A percentile compares a stretch with the other conserved stretches of the same genome.
Conservation (phyloP, 1,139 yeast species). For the Wickerhamomyces sp. region DNA sequence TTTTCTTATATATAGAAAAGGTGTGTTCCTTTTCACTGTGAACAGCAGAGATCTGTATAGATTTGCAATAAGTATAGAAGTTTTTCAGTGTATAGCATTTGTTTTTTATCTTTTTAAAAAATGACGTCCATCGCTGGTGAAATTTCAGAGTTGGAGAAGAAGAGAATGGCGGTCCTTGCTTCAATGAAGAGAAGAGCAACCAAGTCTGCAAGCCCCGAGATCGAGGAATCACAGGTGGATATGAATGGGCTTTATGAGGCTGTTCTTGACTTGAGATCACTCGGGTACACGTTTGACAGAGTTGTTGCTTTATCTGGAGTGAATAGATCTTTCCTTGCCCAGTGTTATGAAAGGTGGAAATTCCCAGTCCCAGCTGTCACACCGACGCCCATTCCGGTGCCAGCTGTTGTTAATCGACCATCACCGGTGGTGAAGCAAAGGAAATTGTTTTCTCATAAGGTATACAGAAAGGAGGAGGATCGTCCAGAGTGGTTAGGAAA, state of each 20-base stretch:
- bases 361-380: conserved; percentile 11
- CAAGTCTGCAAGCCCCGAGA: too few relatives aligned
- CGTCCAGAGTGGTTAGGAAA: conserved; percentile 22
- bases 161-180: conserved; percentile 20
- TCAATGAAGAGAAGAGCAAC: conserved; percentile 15
- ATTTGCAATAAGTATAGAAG: too few relatives aligned
- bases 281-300: conserved; percentile 20
- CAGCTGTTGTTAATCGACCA: not conserved
- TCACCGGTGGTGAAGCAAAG: not conserved
- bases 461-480: conserved; percentile 9
- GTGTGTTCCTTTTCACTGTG: too few relatives aligned
- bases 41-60: too few relatives aligned
- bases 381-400: not conserved
- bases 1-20: too few relatives aligned
- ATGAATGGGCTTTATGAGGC: conserved; percentile 11
- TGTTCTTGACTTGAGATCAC: conserved; percentile 18
- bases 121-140: not conserved
- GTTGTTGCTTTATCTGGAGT: conserved; percentile 15
- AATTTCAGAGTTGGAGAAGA: conserved; percentile 15
- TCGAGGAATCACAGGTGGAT: not conserved
- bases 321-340: conserved; percentile 12
- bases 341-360: conserved; percentile 16
- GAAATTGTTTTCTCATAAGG: conserved; percentile 8
- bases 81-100: too few relatives aligned
- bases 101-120: too few relatives aligned